Base-by-base conservation (phyloP, 495 filamentous ascomycete genomes). In the Penicillium canescens region DNA sequence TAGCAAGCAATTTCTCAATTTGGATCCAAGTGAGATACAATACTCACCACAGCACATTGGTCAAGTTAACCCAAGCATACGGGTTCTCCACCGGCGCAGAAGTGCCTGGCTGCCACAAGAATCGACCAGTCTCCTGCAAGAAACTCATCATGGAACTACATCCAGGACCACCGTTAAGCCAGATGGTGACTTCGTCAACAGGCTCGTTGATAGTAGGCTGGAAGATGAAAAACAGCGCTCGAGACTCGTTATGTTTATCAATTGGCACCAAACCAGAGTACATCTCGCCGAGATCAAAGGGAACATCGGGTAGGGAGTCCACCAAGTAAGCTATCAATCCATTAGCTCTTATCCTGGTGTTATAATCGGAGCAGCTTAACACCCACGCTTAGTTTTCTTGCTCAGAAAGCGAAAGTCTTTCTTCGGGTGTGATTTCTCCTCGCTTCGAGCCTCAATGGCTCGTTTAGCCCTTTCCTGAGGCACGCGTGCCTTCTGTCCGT, bases 391-490 rank as follows among this genome's bases (percentile, higher is more conserved):
- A 1, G 74, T 76, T 39, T 72, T 56, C 14, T 65, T 47, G 42
- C 34, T 72, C 39, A 74, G 49, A 46, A 73, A 79, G 9, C 74
- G 72, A 42, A 66, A 78, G 3, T 63, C 62, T 6, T 67, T 54
- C 3, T 60, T 50, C 1, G 62, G 47, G 12, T 50, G 56, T 0
- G 34, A 34, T 7, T 57, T 50, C 33, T 62, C 53, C 14, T 46
- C 28, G 23, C 59, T 52, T 8, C 51, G 23, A 48, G 82, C 72
- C 55, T 90, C 82, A 56, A 87, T 85, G 56, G 78, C 80, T 51
- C 87, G 85, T 78, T 96, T 93, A 60, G 87, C 88, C 50, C 91
- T 79, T 68, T 91, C 89, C 47, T 87, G 82, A 56, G 91, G 88
- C 67, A 90, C 91, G 56, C 88, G 91, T 63, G 88, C 87, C 66